Evolutionary conservation across 495 filamentous ascomycete species (phyloP).

Genomic region (Lasiosphaeria ovina): DNA sequence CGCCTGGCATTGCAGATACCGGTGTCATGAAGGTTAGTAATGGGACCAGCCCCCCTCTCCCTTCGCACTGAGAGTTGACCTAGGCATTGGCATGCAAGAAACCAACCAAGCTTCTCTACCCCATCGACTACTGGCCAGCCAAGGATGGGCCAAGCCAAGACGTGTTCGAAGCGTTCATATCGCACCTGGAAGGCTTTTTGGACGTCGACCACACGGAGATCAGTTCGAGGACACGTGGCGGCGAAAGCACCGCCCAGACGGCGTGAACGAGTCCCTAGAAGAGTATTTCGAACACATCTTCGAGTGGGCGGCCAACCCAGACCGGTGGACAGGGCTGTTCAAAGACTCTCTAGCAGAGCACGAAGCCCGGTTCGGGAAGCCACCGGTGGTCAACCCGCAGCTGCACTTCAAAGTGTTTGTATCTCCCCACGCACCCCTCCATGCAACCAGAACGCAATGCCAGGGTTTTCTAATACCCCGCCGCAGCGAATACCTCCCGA

Average conservation of each 20-base stretch:
- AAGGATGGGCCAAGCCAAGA: not conserved
- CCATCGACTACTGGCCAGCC: slow-evolving; percentile 10
- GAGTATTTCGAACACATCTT: slow-evolving; percentile 10
- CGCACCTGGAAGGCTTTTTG: not conserved
- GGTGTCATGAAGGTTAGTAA: too few relatives aligned
- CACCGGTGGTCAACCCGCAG: slow-evolving; percentile 9
- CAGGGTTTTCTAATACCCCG: not conserved
- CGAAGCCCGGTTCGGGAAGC: slow-evolving; percentile 7
- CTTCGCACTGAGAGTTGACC: too few relatives aligned
- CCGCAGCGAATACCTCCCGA: slow-evolving; percentile 7
- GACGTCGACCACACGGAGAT: slow-evolving; percentile 1
- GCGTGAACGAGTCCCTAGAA: slow-evolving; percentile 4
- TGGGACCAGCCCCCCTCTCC: too few relatives aligned
- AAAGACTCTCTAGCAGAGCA: slow-evolving; percentile 4
- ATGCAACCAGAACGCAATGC: too few relatives aligned
- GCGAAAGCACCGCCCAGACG: not conserved
- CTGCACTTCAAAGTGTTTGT: slow-evolving; percentile 11
- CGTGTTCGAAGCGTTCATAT: slow-evolving; percentile 8
- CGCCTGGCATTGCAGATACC: too few relatives aligned
- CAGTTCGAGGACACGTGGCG: slow-evolving; percentile 6
- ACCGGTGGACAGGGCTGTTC: slow-evolving; percentile 10
- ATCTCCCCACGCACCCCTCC: too few relatives aligned
- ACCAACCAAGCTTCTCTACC: slow-evolving; percentile 8
- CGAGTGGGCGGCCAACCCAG: slow-evolving; percentile 11
- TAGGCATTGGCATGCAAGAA: not conserved